These are phyloP conservation scores for Trifolium subterraneum DNA, from an alignment of 306 rosid genomes.

Conservation along the genomic window DNA sequence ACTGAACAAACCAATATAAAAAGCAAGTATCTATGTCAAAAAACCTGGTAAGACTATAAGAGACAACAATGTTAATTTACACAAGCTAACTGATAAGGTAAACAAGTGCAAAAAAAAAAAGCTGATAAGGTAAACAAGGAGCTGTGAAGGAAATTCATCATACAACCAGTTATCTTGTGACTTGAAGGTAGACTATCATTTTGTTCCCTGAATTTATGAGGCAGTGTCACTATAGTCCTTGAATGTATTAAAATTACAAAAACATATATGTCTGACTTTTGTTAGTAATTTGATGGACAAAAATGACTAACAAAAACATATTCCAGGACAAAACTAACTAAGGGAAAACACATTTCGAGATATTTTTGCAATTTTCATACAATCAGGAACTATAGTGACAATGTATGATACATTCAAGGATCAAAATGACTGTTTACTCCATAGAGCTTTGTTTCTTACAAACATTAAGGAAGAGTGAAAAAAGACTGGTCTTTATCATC, in stretches of 20 bases:
- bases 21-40: conserved; percentile 1
- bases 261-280: neutral
- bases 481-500: neutral
- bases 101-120: no score
- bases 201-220: neutral
- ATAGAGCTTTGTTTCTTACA: conserved; percentile 30
- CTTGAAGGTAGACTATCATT: neutral
- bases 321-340: neutral
- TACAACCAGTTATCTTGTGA: conserved; percentile 10
- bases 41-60: neutral
- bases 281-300: neutral
- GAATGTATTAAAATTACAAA: neutral
- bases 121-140: neutral
- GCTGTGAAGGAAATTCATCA: conserved; percentile 23
- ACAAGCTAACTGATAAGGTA: conserved; percentile 9
- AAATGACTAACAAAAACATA: neutral
- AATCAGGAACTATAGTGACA: neutral
- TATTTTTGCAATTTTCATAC: neutral
- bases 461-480: conserved; percentile 1
- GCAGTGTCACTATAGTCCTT: neutral
- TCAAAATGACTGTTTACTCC: neutral
- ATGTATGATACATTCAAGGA: neutral
- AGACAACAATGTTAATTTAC: conserved; percentile 14
- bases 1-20: conserved; percentile 24
- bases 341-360: neutral